Evolutionary conservation across 768 basidiomycete species (phyloP), one percentile per base, ranked within the genome.

Genomic region (Pisolithus sp.): DNA sequence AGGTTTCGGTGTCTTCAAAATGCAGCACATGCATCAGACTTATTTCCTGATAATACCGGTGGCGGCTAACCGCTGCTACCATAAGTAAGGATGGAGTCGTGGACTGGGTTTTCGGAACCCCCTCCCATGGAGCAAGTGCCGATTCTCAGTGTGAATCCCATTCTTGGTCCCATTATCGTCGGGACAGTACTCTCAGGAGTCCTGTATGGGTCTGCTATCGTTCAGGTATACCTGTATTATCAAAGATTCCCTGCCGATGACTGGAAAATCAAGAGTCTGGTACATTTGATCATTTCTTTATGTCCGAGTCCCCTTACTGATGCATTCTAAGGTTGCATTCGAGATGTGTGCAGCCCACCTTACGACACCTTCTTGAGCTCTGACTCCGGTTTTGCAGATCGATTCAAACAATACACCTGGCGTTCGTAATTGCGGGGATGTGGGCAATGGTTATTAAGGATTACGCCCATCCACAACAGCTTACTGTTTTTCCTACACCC

Each of bases 121-220:
- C 9, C 24, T 24, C 26, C n/a, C 26, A 45, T 45, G 43, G 43
- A 43, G 20, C 42, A 43, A 43, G 42, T 13, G 42, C 42, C 23
- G 23, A 30, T 4, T 13, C 17, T 30, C 43, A 28, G 30, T 30
- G 43, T 17, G 24, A 45, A 31, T 8, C 30, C 46, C 46, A 21
- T 47, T 4, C 46, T 51, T 12, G 65, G 65, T 21, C 63, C 62
- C 5, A 49, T 64, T 12, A 57, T 61, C 37, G 56, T 63, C 49
- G 65, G 65, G 8, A 55, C 59, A n/a, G 24, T 66, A 17, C 24
- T 61, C 18, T 62, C 62, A 3, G 57, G 56, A 15, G 58, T 56
- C 36, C 55, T 66, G 4, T 66, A 59, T 39, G 65, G 65, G 1
- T 13, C 62, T 6, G 56, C 57, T 31, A 62, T 59, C 12, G 60